Evolutionary conservation across 192 early-diverging fungal species (phyloP).

Genomic region (Chytriomyces sp.): DNA sequence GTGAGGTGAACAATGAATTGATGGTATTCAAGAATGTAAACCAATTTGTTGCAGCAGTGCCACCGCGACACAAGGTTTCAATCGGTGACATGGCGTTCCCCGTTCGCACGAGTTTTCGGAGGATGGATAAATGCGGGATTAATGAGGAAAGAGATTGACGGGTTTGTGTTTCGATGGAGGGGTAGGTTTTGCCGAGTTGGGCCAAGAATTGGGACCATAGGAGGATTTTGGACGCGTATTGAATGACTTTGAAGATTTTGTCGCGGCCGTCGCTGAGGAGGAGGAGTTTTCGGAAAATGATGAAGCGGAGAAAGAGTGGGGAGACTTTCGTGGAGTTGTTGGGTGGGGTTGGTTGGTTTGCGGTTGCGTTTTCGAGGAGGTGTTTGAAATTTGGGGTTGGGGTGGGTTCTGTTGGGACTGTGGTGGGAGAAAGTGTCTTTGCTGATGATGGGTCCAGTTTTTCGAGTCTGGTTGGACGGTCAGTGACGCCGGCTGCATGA

Average conservation of each 20-base stretch:
- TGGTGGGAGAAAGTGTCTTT: background rate
- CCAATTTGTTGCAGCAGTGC: background rate
- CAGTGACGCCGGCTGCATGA: background rate
- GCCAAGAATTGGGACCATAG: constrained; percentile 52
- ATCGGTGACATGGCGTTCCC: constrained; percentile 72
- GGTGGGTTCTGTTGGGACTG: background rate
- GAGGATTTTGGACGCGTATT: constrained; percentile 78
- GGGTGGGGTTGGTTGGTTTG: background rate
- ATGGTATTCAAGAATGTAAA: constrained; percentile 18
- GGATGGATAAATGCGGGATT: constrained; percentile 73
- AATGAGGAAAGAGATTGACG: constrained; percentile 36
- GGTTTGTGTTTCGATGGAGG: background rate
- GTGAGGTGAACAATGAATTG: background rate
- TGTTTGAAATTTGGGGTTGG: background rate
- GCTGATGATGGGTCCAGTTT: background rate
- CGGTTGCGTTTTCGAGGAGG: background rate
- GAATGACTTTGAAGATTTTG: constrained; percentile 77
- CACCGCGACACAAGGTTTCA: constrained; percentile 48
- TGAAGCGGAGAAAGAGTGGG: constrained; percentile 23
- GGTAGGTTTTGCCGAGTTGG: background rate
- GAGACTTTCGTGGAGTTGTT: background rate
- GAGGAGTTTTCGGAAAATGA: constrained; percentile 66
- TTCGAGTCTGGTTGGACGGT: background rate
- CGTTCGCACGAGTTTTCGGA: constrained; percentile 77
- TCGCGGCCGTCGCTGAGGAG: constrained; percentile 81